Conservation (phyloP, 2,329 filamentous ascomycete genomes). For the Neopestalotiopsis rosae region DNA sequence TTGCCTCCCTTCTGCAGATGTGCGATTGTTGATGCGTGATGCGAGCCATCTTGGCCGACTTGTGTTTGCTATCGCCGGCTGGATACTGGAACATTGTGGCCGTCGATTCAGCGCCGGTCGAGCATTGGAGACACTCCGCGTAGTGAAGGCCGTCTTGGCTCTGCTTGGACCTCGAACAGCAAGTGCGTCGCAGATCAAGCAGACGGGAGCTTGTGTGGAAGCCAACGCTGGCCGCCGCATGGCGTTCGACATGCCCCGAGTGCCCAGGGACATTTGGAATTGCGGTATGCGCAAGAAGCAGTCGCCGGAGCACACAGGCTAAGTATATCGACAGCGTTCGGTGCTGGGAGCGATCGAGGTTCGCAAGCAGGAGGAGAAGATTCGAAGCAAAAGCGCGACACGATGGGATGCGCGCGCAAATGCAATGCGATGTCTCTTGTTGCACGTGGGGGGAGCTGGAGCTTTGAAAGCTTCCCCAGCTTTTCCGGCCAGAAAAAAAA, state of each 20-base stretch:
- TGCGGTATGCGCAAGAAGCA: not conserved
- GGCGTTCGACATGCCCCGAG: slow-evolving; percentile 12
- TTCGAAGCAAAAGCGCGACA: not conserved
- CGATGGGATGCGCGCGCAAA: too few relatives aligned
- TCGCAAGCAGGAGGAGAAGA: not conserved
- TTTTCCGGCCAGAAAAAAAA: not conserved
- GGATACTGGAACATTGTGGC: not conserved
- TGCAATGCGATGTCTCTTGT: not conserved
- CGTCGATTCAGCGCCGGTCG: slow-evolving; percentile 23
- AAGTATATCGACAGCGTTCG: not conserved
- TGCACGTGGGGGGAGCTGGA: not conserved
- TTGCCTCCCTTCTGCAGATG: not conserved
- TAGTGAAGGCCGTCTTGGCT: slow-evolving; percentile 27
- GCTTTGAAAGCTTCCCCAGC: not conserved
- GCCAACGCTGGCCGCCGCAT: slow-evolving; percentile 15
- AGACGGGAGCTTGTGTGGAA: slow-evolving; percentile 22
- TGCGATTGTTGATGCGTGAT: slow-evolving; percentile 9
- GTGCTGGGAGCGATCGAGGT: not conserved
- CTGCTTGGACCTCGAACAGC: slow-evolving; percentile 27
- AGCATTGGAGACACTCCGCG: slow-evolving; percentile 36
- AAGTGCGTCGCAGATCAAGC: slow-evolving; percentile 39
- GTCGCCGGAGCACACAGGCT: not conserved
- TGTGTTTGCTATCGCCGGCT: slow-evolving; percentile 9
- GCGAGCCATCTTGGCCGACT: slow-evolving; percentile 14
- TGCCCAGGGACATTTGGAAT: slow-evolving; percentile 8